A percentile compares a stretch with the other conserved stretches of the same genome.
Conservation (phyloP, 805 yeast genomes). For the Starmerella kuoi region DNA sequence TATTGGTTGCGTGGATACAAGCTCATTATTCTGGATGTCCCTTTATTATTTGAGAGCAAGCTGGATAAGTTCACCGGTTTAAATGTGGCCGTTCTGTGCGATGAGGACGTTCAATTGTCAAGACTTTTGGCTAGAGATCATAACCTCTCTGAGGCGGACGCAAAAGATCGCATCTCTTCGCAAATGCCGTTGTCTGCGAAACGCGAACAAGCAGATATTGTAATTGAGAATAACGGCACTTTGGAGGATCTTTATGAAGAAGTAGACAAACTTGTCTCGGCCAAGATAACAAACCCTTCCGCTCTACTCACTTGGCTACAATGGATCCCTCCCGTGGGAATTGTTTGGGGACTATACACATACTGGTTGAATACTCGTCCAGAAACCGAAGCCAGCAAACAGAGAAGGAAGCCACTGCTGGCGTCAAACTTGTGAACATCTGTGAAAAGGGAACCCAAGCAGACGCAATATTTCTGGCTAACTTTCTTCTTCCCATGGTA, state of each 20-base stretch:
- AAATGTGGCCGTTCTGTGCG: slow-evolving; percentile 56
- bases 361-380: slow-evolving; percentile 9
- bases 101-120: slow-evolving; percentile 43
- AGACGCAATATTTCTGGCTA: no score
- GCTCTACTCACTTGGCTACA: slow-evolving; percentile 23
- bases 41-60: slow-evolving; percentile 72
- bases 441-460: no score
- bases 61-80: slow-evolving; percentile 60
- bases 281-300: slow-evolving; percentile 31
- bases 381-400: not conserved
- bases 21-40: slow-evolving; percentile 75
- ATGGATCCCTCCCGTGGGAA: slow-evolving; percentile 30
- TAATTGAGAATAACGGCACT: slow-evolving; percentile 49
- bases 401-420: not conserved
- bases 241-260: slow-evolving; percentile 35
- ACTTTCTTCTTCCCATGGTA: slow-evolving; percentile 2
- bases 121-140: slow-evolving; percentile 59
- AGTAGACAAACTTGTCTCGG: slow-evolving; percentile 33
- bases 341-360: slow-evolving; percentile 14
- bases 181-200: slow-evolving; percentile 62
- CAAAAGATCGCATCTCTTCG: slow-evolving; percentile 54
- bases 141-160: slow-evolving; percentile 52
- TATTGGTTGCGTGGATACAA: slow-evolving; percentile 47
- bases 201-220: slow-evolving; percentile 44
- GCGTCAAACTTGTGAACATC: not conserved